Evolutionary conservation across 2,329 filamentous ascomycete genomes (phyloP), one percentile per base, ranked within the genome.

Genomic region (Pseudogymnoascus sp.): DNA sequence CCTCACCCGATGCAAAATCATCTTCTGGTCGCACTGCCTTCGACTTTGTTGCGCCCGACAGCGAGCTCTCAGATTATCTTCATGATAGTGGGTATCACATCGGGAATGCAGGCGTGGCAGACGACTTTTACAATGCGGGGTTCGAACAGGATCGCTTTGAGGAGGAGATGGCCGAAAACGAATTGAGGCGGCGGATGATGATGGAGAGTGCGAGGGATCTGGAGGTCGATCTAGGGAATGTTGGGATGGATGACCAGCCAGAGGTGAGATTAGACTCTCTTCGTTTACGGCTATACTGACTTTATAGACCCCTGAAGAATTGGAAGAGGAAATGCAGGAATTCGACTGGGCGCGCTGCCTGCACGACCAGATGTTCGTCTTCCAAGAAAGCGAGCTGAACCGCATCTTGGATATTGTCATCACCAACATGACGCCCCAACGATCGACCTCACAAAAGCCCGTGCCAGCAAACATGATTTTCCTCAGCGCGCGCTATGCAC

Each of bases 301-400:
- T 61, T 55, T 58, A 28, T 63, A 88, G 84, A 80, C 85, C 16
- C 80, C 83, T 14, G 91, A 93, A 64, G 92, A 97, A 61, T 83
- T 92, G 19, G 89, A 91, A 68, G 91, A 95, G 70, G 92, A 97
- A 63, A 85, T 87, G 62, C 92, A 95, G 71, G 94, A 97, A 66
- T 99, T 99, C 70, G 89, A 97, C 64, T 99, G 94, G 94, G 89
- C 89, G 66, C 84, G 90, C 69, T 99, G 94, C 75, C 80, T 96
- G 58, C 91, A 97, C 72, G 94, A 99, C 73, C 94, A 99, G 74
- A 99, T 99, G 94, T 99, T 99, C 73, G 94, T 99, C 38, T 99
- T 99, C 73, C 94, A 99, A 74, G 93, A 97, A 68, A 88, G 85
- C 72, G 93, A 99, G 72, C 82, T 99, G 60, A 89, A 93, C 63